Evolutionary conservation across 192 early-diverging fungal genomes (phyloP).

Genomic region (Coemansia sp.): DNA sequence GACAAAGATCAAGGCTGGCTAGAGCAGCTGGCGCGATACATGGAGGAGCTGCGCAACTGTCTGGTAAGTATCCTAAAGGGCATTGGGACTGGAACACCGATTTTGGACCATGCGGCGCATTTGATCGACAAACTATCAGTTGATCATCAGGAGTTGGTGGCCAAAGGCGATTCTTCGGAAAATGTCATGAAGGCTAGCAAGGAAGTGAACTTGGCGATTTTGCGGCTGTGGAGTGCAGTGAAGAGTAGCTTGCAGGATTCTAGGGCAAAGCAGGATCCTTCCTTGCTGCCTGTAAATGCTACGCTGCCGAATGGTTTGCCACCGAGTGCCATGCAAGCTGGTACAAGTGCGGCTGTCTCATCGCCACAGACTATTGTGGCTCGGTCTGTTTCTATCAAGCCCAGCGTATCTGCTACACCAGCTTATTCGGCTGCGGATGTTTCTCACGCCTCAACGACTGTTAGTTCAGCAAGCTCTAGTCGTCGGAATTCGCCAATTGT

Average conservation of each 20-base stretch:
- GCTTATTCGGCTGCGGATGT: too few species aligned
- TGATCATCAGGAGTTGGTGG: neutral
- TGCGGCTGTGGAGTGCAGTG: neutral
- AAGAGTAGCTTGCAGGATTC: neutral
- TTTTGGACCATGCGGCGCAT: neutral
- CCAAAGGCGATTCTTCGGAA: neutral
- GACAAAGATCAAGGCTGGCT: neutral
- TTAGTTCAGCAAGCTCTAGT: too few species aligned
- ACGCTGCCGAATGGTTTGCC: too few species aligned
- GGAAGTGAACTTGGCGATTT: neutral
- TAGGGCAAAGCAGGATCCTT: too few species aligned
- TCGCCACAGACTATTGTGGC: too few species aligned
- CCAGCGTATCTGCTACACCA: too few species aligned
- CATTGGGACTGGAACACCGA: neutral
- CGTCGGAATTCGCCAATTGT: too few species aligned
- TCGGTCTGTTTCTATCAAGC: too few species aligned
- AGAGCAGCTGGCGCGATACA: neutral
- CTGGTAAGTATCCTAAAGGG: neutral
- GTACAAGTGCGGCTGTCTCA: too few species aligned
- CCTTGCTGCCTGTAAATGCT: too few species aligned
- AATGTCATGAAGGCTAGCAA: neutral
- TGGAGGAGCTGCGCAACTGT: constrained; percentile 9
- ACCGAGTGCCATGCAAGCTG: too few species aligned
- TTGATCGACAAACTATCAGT: neutral
- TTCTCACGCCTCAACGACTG: too few species aligned